phyloP scores from a whole-genome alignment of 2,329 filamentous ascomycete genomes.

The Esteya vermicola region DNA sequence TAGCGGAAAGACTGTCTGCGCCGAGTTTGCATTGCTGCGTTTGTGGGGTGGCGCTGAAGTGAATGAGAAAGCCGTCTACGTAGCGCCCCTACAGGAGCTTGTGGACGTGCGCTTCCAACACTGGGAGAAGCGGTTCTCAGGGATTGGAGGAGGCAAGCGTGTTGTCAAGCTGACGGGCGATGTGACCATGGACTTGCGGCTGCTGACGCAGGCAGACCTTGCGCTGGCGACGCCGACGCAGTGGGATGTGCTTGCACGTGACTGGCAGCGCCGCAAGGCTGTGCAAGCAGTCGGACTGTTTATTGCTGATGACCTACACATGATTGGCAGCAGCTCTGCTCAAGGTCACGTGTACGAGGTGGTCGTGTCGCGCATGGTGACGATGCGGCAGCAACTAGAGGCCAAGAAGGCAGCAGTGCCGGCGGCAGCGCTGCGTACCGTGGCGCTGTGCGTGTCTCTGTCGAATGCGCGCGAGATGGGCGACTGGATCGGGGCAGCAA shows the following conservation, averaged over 20 bases:
- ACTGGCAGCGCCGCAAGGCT: conserved; percentile 95
- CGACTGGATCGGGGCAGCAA: conserved; percentile 95
- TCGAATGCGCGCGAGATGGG: conserved; percentile 88
- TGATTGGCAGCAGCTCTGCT: conserved; percentile 80
- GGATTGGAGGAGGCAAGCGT: conserved; percentile 67
- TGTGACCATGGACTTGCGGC: conserved; percentile 75
- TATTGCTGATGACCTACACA: conserved; percentile 89
- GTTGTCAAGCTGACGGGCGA: conserved; percentile 92
- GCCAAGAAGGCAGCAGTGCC: conserved; percentile 43
- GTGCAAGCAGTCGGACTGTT: conserved; percentile 82
- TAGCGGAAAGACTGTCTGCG: conserved; percentile 92
- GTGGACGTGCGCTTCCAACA: conserved; percentile 70
- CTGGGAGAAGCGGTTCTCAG: conserved; percentile 66
- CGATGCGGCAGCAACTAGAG: conserved; percentile 80
- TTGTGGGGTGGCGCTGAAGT: conserved; percentile 57
- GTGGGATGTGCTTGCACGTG: conserved; percentile 90
- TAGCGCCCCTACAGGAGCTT: conserved; percentile 88
- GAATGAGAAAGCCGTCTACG: conserved; percentile 64
- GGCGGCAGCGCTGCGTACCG: conserved; percentile 61
- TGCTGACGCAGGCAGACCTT: conserved; percentile 75
- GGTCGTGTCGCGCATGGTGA: conserved; percentile 94
- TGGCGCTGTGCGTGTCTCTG: conserved; percentile 82
- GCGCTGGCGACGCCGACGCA: conserved; percentile 85
- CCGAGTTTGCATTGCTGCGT: conserved; percentile 80
- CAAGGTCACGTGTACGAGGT: conserved; percentile 88